A percentile compares a stretch with the other conserved stretches of the same genome.
Conservation (phyloP, 2,329 filamentous ascomycete species). For the Graphiopsis chlorocephala region DNA sequence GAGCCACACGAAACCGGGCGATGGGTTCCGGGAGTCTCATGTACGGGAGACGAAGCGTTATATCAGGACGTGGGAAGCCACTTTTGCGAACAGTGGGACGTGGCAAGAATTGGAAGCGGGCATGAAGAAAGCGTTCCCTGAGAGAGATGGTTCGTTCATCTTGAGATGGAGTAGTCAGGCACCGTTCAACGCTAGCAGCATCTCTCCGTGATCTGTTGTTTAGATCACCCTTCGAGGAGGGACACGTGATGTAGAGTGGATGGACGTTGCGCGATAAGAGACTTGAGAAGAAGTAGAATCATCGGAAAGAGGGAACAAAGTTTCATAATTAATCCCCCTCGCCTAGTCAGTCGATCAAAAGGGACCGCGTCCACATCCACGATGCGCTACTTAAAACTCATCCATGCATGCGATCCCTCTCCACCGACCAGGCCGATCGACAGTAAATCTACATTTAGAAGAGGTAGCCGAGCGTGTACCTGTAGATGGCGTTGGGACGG, state of each 20-base stretch:
- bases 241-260: background rate
- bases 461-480: constrained; percentile 28
- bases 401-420: background rate
- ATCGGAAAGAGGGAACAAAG: background rate
- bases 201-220: background rate
- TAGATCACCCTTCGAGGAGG: background rate
- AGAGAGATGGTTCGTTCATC: background rate
- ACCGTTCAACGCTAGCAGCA: background rate
- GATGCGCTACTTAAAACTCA: too few species aligned
- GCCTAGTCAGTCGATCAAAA: background rate
- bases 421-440: background rate
- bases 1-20: background rate
- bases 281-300: background rate
- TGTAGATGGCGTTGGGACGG: constrained; percentile 2
- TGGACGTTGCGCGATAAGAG: background rate
- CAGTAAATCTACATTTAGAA: constrained; percentile 21
- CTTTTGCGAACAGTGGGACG: background rate
- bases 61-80: background rate
- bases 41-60: background rate
- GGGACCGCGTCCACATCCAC: background rate
- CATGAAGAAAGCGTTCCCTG: background rate
- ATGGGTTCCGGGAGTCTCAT: background rate
- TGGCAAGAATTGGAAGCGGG: background rate
- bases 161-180: background rate
- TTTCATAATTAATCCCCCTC: background rate